Evolutionary conservation across 768 basidiomycete species (phyloP), one percentile per base, ranked within the genome.

Genomic region (Lactarius hatsudake): DNA sequence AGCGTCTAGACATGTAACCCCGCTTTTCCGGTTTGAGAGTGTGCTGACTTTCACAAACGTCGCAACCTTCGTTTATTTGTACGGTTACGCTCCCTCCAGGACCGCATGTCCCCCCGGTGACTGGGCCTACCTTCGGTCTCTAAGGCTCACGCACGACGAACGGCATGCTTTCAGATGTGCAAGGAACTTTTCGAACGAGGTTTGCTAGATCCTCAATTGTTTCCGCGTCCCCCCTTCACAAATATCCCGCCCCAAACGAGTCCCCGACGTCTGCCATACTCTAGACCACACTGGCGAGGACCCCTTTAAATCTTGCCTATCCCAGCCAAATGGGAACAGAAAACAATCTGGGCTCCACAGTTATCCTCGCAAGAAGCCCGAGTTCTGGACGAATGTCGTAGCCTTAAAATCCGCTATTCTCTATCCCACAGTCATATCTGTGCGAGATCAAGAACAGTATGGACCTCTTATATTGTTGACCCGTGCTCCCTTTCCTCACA

Each of bases 401-500:
- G 65, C 72, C 59, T 71, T 73, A 65, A 67, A 73, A 20, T 71
- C 67, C n/a, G 68, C 71, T 30, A 73, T 64, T 64, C 80, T 89
- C n/a, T 88, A 86, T 73, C 87, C 89, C 2, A 81, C 82, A 9
- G 75, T 90, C 38, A 77, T 92, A 59, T 74, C 81, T 5, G 73
- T 76, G 13, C 74, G 75, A 13, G 69, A 76, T 23, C 75, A 73
- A 20, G 71, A 77, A 62, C 67, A 76, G n/a, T 83, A 85, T 70
- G 82, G 81, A 13, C 87, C 90, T 3, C 77, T 94, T 63, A 74
- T 86, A 20, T 74, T 94, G 42, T 78, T 94, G 48, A 90, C 91
- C 9, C 82, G 87, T 55, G 79, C 81, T 30, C 88, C 90, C 18
- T 78, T 93, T 8, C 90, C 92, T 2, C 71, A 76, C 28, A 72